Evolutionary conservation across 495 filamentous ascomycete species (phyloP).

Genomic region (Podospora conica): DNA sequence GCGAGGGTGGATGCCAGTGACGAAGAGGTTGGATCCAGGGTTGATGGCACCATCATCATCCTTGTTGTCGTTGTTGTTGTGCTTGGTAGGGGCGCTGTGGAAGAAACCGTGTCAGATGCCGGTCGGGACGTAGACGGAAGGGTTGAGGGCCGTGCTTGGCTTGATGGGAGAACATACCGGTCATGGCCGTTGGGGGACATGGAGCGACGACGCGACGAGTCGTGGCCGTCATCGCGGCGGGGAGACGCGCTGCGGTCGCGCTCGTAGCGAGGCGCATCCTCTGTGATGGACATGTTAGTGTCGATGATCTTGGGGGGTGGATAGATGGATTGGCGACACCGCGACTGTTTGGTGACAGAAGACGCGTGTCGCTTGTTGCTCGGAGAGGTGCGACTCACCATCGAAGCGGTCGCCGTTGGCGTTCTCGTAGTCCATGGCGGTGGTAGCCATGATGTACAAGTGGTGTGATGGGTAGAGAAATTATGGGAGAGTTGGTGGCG

Average conservation of each 20-base stretch:
- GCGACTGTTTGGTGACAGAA: conserved; percentile 4
- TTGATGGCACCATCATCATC: conserved; percentile 79
- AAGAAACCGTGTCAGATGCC: background rate
- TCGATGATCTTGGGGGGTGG: background rate
- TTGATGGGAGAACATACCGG: conserved; percentile 54
- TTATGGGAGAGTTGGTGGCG: background rate
- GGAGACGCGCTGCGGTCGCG: conserved; percentile 88
- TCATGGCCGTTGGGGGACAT: conserved; percentile 62
- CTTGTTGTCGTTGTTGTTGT: conserved; percentile 38
- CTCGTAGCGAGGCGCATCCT: conserved; percentile 70
- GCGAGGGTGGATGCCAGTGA: conserved; percentile 95
- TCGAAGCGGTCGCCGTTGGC: conserved; percentile 77
- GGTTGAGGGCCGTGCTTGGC: background rate
- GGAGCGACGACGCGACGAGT: conserved; percentile 64
- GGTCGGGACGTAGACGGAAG: background rate
- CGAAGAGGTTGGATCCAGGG: conserved; percentile 96
- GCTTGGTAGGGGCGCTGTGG: conserved; percentile 23
- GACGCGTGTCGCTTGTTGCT: background rate
- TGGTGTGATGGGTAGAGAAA: background rate
- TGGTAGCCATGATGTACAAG: conserved; percentile 44
- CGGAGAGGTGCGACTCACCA: conserved; percentile 49
- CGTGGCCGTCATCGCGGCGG: conserved; percentile 64
- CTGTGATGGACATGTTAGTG: conserved; percentile 35
- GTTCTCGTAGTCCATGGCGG: conserved; percentile 76
- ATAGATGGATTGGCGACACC: background rate